Evolutionary conservation across 1,284 basidiomycete species (phyloP), one percentile per base, ranked within the genome.

Genomic region (Trichosporon asahii): DNA sequence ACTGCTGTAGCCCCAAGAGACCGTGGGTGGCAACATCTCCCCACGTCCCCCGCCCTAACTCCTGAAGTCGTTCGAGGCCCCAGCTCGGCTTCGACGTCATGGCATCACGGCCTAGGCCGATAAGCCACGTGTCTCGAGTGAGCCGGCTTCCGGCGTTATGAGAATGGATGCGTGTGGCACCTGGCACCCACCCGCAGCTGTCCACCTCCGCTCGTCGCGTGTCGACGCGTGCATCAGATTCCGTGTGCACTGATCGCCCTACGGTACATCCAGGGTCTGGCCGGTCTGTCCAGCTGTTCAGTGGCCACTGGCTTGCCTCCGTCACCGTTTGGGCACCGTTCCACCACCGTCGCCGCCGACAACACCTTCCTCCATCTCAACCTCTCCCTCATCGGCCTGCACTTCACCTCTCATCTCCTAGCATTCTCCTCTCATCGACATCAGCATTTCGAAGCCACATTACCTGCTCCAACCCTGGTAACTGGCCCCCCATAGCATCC

Each of bases 381-480:
- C 18, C 57, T 27, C 27, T 3, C 23, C 44, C 21, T 12, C 33
- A 44, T 40, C 33, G 23, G 23, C n/a, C 66, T 40, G 21, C 31
- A 31, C 55, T 3, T 14, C 35, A 5, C n/a, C 25, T 63, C 57
- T 63, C 66, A 29, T 15, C 35, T 6, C 57, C 18, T 9, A 3
- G 37, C 57, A 21, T n/a, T 9, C n/a, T 37, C 53, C 55, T 37
- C 25, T 61, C 66, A 60, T 46, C 29, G 55, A 44, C 60, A 44
- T 53, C 37, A 31, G 44, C 27, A 61, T 55, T 46, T 29, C 57
- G 37, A 44, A 61, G 60, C 29, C 53, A 60, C 11, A 23, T 65
- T 65, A 44, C 35, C 64, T 29, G 40, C 65, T 53, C 66, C 55
- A 70, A 68, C 37, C 57, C 57, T 33, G 57, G 57, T 61, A 61